Conservation (phyloP, 2,329 filamentous ascomycete species). For the Colletotrichum nymphaeae region DNA sequence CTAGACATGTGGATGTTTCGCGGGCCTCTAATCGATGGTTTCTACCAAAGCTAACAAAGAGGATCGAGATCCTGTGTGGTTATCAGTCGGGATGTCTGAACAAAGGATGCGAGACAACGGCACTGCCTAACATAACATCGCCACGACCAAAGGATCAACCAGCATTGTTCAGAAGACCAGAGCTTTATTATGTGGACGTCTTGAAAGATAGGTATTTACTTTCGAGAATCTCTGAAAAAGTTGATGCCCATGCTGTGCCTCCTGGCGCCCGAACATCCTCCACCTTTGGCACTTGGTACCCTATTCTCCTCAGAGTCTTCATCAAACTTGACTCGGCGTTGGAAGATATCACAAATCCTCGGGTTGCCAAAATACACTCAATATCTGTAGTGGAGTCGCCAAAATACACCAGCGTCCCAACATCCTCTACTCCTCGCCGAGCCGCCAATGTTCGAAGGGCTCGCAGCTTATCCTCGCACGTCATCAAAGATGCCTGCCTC, state of each 20-base stretch:
- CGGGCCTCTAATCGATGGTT: background rate
- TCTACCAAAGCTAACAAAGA: background rate
- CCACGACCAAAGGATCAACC: background rate
- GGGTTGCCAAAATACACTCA: slow-evolving; percentile 58
- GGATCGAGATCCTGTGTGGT: background rate
- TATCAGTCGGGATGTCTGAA: background rate
- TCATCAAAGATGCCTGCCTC: slow-evolving; percentile 46
- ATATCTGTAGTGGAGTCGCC: slow-evolving; percentile 69
- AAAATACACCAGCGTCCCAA: slow-evolving; percentile 59
- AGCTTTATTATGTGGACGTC: background rate
- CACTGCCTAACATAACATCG: background rate
- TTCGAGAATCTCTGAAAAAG: slow-evolving; percentile 42
- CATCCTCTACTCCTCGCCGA: slow-evolving; percentile 33
- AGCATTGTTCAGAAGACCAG: background rate
- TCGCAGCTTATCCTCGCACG: slow-evolving; percentile 59
- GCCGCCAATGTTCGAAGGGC: slow-evolving; percentile 48
- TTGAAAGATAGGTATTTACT: slow-evolving; percentile 3
- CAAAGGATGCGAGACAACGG: background rate
- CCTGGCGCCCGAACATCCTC: slow-evolving; percentile 39
- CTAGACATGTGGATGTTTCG: background rate
- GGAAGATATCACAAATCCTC: slow-evolving; percentile 60
- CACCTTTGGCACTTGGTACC: slow-evolving; percentile 44
- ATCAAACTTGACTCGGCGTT: slow-evolving; percentile 41
- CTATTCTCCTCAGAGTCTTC: slow-evolving; percentile 42
- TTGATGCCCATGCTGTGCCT: slow-evolving; percentile 43